Conservation (phyloP, 495 filamentous ascomycete species). For the Hypoxylon perforatum region DNA sequence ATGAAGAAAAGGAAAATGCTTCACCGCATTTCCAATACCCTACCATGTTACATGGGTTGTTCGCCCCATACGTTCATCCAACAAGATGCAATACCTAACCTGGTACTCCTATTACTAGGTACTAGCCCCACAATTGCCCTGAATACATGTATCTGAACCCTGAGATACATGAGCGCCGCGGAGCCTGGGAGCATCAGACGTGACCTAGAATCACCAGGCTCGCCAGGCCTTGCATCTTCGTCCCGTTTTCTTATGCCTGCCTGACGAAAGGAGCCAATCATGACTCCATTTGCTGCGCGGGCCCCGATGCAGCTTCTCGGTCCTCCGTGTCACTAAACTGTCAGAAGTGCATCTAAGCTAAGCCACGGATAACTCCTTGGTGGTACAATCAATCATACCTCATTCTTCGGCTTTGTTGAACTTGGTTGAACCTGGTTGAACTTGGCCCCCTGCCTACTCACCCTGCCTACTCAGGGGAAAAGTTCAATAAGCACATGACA, state of each 20-base stretch:
- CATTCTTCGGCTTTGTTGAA: slow-evolving; percentile 4
- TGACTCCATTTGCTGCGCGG: background rate
- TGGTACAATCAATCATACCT: slow-evolving; percentile 36
- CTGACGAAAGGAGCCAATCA: slow-evolving; percentile 31
- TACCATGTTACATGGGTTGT: slow-evolving; percentile 20
- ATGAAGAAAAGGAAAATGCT: slow-evolving; percentile 19
- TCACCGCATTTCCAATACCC: slow-evolving; percentile 37
- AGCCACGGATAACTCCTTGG: slow-evolving; percentile 25
- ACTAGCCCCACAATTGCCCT: slow-evolving; percentile 14
- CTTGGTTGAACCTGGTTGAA: slow-evolving; percentile 1
- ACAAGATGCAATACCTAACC: slow-evolving; percentile 1
- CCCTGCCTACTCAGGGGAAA: slow-evolving; percentile 22
- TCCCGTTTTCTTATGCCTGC: slow-evolving; percentile 27
- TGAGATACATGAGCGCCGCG: slow-evolving; percentile 9
- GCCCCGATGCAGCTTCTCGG: slow-evolving; percentile 7
- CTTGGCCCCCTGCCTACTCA: slow-evolving; percentile 14
- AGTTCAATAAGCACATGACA: slow-evolving; percentile 28
- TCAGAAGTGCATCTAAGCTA: slow-evolving; percentile 30
- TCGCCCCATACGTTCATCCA: slow-evolving; percentile 21
- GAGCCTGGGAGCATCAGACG: slow-evolving; percentile 12
- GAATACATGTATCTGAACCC: background rate
- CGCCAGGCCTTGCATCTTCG: slow-evolving; percentile 1
- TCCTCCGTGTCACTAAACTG: slow-evolving; percentile 9
- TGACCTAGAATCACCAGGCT: background rate
- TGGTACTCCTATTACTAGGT: slow-evolving; percentile 1